phyloP scores from a whole-genome alignment of 768 basidiomycete genomes.

The Polyporus arcularius region DNA sequence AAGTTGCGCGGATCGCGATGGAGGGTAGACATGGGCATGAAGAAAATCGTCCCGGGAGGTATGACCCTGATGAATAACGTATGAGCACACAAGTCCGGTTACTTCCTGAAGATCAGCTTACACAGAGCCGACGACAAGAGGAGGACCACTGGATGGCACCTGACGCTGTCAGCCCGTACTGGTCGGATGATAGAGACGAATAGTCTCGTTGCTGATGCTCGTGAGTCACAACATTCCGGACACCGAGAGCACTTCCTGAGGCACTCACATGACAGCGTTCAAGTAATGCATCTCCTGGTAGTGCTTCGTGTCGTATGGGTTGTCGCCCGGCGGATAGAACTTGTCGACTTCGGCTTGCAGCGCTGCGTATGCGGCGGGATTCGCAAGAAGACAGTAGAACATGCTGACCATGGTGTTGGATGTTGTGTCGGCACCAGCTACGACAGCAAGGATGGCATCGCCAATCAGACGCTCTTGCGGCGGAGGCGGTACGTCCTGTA shows the following conservation, averaged over 20 bases:
- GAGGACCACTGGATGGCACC: slow-evolving; percentile 29
- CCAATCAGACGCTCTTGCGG: slow-evolving; percentile 3
- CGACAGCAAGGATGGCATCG: slow-evolving; percentile 25
- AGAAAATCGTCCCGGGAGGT: slow-evolving; percentile 37
- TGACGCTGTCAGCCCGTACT: slow-evolving; percentile 40
- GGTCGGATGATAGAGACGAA: slow-evolving; percentile 46
- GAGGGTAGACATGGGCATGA: slow-evolving; percentile 40
- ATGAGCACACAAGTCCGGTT: not conserved
- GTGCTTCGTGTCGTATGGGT: slow-evolving; percentile 8
- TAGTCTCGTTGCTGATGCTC: slow-evolving; percentile 42
- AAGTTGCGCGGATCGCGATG: slow-evolving; percentile 49
- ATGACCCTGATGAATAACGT: slow-evolving; percentile 35
- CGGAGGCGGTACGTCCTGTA: not conserved
- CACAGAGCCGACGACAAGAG: slow-evolving; percentile 36
- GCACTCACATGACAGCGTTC: slow-evolving; percentile 16
- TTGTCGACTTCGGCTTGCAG: slow-evolving; percentile 28
- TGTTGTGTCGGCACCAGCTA: slow-evolving; percentile 34
- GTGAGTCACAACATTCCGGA: slow-evolving; percentile 39
- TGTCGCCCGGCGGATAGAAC: slow-evolving; percentile 21
- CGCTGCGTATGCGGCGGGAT: slow-evolving; percentile 15
- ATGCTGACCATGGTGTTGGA: slow-evolving; percentile 25
- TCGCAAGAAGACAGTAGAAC: slow-evolving; percentile 24
- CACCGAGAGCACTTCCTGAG: slow-evolving; percentile 7
- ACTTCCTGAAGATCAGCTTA: slow-evolving; percentile 13
- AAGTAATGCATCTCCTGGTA: slow-evolving; percentile 16